Percentiles rank a stretch among this genome's conserved stretches.
Evolutionary conservation across 768 basidiomycete genomes (phyloP).

Genomic region (Galerina sulciceps): DNA sequence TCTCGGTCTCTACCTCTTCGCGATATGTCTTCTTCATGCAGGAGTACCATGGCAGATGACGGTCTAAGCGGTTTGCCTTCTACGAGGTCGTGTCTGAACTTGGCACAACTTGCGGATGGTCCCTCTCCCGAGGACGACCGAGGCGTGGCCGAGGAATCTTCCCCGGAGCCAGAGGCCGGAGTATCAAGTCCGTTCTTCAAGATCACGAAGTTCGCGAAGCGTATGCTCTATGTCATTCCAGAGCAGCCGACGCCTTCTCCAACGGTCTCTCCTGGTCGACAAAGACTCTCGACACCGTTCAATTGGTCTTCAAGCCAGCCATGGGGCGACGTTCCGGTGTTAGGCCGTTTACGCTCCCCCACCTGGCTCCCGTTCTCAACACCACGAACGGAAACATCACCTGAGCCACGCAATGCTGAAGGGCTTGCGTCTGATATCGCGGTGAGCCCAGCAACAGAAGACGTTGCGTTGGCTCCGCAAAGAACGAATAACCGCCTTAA

Average conservation of each 20-base stretch:
- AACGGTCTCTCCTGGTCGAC: slow-evolving; percentile 1
- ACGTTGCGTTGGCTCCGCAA: background rate
- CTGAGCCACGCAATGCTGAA: background rate
- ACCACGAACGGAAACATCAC: background rate
- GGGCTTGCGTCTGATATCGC: background rate
- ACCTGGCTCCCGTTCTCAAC: background rate
- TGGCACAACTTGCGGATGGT: background rate
- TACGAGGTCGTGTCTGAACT: slow-evolving; percentile 1
- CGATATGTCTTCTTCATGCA: slow-evolving; percentile 1
- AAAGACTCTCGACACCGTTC: background rate
- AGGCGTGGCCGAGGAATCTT: background rate
- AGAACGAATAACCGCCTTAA: background rate
- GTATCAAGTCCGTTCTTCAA: slow-evolving; percentile 5
- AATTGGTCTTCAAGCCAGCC: background rate
- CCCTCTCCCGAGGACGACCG: slow-evolving; percentile 2
- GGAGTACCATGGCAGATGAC: background rate
- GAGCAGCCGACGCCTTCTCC: slow-evolving; percentile 13
- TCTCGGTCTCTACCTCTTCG: slow-evolving; percentile 10
- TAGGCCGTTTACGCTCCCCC: slow-evolving; percentile 5
- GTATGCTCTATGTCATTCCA: slow-evolving; percentile 14
- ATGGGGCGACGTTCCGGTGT: background rate
- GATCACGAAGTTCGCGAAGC: slow-evolving; percentile 15
- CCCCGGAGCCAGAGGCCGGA: background rate
- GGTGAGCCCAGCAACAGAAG: background rate
- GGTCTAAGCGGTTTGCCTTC: background rate